Percentiles rank a stretch among this genome's conserved stretches.
Conservation (phyloP, 305 asterid species). For the Fraxinus ornus region DNA sequence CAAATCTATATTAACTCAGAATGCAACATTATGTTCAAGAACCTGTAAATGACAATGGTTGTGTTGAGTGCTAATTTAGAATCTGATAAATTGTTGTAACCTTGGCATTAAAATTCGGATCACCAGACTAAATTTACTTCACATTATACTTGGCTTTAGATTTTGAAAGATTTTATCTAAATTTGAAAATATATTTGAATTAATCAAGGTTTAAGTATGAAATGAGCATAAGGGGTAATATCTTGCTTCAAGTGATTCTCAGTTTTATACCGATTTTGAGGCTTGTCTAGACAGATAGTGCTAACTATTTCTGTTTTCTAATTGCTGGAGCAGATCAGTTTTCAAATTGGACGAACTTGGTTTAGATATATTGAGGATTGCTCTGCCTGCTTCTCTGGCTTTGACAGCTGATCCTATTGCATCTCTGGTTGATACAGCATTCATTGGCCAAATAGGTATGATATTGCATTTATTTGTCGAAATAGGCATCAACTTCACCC, state of each 20-base stretch:
- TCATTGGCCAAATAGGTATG: conserved; percentile 78
- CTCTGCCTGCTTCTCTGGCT: conserved; percentile 79
- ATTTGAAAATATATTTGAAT: not conserved
- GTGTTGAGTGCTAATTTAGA: not conserved
- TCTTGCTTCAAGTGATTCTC: not conserved
- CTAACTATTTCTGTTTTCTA: not conserved
- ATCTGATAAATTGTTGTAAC: not conserved
- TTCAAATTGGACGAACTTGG: conserved; percentile 71
- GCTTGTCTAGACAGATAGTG: not conserved
- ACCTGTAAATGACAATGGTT: not conserved
- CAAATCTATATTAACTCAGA: not conserved
- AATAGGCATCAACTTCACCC: not conserved
- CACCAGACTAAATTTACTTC: not conserved
- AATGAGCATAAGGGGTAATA: not conserved
- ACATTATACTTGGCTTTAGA: not conserved
- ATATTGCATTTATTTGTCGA: not conserved
- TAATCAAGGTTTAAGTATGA: not conserved
- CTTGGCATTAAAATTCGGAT: not conserved
- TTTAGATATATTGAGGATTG: conserved; percentile 59
- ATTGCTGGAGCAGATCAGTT: conserved; percentile 40
- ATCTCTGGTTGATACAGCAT: conserved; percentile 76
- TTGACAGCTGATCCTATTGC: conserved; percentile 89
- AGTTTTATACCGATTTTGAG: not conserved
- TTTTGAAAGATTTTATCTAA: not conserved
- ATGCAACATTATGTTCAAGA: not conserved